Base-by-base conservation (phyloP, 352 stramenopile genomes). In the Albugo laibachii region DNA sequence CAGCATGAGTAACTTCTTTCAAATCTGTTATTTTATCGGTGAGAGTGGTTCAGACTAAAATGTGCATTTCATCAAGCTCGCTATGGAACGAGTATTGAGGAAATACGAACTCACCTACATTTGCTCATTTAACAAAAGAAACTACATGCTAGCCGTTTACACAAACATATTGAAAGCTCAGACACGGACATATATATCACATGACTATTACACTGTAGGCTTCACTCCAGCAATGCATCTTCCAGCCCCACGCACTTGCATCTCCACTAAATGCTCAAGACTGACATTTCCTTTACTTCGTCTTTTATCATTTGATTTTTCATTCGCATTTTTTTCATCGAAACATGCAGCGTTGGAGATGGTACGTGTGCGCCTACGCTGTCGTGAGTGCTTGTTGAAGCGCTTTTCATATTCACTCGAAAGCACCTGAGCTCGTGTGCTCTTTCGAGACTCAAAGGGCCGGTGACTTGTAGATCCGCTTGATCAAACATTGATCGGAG, bases 401-500 rank as follows among this genome's bases (percentile, higher is more conserved):
- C 78, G 75, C 49, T 88, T 71, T 47, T 91, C 70, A 49, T 88
- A 88, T 46, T 91, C 78, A 53, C 88, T 74, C 43, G 78, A 91
- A 13, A 91, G 52, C 24, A 91, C 74, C 46, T 91, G 75, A 91
- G 86, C 54, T 91, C 88, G 39, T 75, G 75, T 20, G 78, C 78
- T 12, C 72, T 73, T 35, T 91, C 78, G 27, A 91, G 36, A 47
- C 88, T 91, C 11, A 91, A 50, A 36, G 78, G 78, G 39, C 66
- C 70, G 43, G 67, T 83, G 54, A 80, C 69, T 43, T 86, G 85
- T 0, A 69, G 62, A 52, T 63, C 58, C 47, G 85, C 48, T 51
- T 83, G 69, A 10, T 74, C 74, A 24, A 93, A 78, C 83, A 97
- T 96, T 3, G 80, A 91, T 38, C 93, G 84, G 49, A 98, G 55